Percentiles rank a stretch among this genome's conserved stretches.
Evolutionary conservation across 805 yeast species (phyloP).

Genomic region (Osmozyma mogii): DNA sequence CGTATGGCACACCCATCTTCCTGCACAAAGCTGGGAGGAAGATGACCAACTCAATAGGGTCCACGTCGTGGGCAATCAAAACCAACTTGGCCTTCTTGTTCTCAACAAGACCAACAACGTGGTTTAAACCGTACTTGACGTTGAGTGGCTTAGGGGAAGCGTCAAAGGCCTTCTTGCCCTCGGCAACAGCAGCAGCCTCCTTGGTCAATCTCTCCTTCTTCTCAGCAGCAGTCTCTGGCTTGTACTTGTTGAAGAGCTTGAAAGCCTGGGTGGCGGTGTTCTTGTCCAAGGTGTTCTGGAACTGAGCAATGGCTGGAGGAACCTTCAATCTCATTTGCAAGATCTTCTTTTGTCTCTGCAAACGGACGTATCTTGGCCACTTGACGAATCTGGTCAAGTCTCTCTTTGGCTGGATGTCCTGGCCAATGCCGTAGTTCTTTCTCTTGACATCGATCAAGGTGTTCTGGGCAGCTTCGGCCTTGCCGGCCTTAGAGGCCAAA

Average conservation of each 20-base stretch:
- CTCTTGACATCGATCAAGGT: conserved; percentile 88
- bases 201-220: conserved; percentile 98
- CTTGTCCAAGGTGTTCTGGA: conserved; percentile 94
- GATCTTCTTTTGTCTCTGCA: conserved; percentile 98
- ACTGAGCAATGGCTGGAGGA: conserved; percentile 97
- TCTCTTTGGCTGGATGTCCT: conserved; percentile 90
- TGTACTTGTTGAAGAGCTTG: conserved; percentile 97
- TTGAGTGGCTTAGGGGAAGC: conserved; percentile 95
- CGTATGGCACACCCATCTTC: conserved; percentile 99
- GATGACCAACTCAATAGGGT: conserved; percentile 95
- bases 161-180: conserved; percentile 95
- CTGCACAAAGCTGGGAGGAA: conserved; percentile 98
- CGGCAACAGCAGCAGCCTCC: conserved; percentile 98
- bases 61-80: conserved; percentile 97
- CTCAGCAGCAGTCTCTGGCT: conserved; percentile 96
- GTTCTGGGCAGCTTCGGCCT: too few relatives aligned
- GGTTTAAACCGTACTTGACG: conserved; percentile 98
- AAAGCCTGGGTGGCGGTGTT: conserved; percentile 96
- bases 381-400: conserved; percentile 95
- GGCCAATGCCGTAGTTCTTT: conserved; percentile 95
- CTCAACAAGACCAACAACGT: conserved; percentile 94
- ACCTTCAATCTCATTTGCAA: conserved; percentile 94
- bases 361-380: conserved; percentile 98
- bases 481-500: conserved; percentile 63
- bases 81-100: conserved; percentile 98